Evolutionary conservation across 108 stramenopile species (phyloP), one percentile per base, ranked within the genome.

Genomic region (Pseudonitzschia multiseries): DNA sequence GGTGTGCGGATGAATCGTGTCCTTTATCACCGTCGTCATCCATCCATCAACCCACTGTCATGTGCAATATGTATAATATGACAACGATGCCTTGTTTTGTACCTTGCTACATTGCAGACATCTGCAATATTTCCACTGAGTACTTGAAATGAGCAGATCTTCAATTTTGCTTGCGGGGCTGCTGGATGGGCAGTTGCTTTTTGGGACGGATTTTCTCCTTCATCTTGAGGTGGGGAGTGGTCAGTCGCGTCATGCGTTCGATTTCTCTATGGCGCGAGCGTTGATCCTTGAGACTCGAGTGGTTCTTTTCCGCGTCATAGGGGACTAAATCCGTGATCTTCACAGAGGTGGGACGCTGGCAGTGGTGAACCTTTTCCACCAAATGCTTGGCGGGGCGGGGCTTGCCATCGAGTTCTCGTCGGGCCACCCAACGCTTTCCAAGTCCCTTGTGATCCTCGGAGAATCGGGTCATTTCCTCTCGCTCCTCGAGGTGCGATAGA

Each of bases 391-490:
- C 69, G 24, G 68, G 79, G n/a, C 51, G 68, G 5, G 78, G 84
- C 29, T 73, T 71, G 8, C 78, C 81, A 8, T 36, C 51, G 17
- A 85, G 75, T 32, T 79, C 78, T 57, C 80, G 71, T n/a, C 81
- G 81, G 12, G 76, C 78, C 68, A 83, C 82, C 86, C 83, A 87
- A 9, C 86, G 83, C 57, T 83, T 84, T 46, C 70, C 54, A 41
- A 78, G 70, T 3, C 79, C 79, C 20, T 28, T 65, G 50, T 72
- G 69, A n/a, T 70, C 63, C 15, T 73, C 51, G 17, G 33, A 33
- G 32, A 33, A 33, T 12, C 81, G 62, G 1, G 84, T 72, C 8
- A 51, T 57, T 70, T 87, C 86, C 68, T 87, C 86, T 28, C 53
- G 36, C 63, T 84, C 83, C 76, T 87, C 86, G 14, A 84, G 57